These are phyloP conservation scores for Trichophaea hybrida DNA, from an alignment of 2,329 filamentous ascomycete species.

Conservation along the genomic window DNA sequence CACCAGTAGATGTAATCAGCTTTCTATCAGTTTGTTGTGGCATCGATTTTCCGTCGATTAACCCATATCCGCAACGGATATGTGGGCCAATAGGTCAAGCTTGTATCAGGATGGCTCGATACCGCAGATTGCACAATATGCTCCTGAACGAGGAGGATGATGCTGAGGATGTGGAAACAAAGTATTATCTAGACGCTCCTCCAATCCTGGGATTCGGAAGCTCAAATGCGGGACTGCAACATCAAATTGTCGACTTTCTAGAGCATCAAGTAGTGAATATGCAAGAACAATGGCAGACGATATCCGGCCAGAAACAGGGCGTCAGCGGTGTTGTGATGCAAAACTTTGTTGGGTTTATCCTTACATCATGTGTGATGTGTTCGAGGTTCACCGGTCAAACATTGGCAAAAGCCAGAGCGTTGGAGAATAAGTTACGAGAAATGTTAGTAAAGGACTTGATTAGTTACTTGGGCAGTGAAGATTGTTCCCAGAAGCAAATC, in stretches of 20 bases:
- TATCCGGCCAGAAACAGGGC: constrained; percentile 27
- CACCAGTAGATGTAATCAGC: constrained; percentile 50
- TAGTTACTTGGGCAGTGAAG: constrained; percentile 30
- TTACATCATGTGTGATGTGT: constrained; percentile 29
- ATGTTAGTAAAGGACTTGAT: constrained; percentile 29
- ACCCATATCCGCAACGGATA: constrained; percentile 12
- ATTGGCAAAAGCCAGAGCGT: constrained; percentile 23
- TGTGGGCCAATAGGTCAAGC: constrained; percentile 35
- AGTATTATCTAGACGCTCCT: no score
- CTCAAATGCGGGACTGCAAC: constrained; percentile 3
- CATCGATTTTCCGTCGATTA: constrained; percentile 6
- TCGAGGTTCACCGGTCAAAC: constrained; percentile 19
- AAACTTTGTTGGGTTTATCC: constrained; percentile 31
- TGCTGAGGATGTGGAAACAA: neutral
- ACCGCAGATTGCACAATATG: constrained; percentile 32
- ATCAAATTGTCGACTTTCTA: constrained; percentile 20
- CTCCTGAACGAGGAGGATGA: constrained; percentile 31
- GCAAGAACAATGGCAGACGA: constrained; percentile 29
- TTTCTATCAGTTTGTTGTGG: constrained; percentile 21
- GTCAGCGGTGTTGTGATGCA: constrained; percentile 34
- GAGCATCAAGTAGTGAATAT: constrained; percentile 23
- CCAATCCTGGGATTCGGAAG: neutral
- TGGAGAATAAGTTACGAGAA: constrained; percentile 25
- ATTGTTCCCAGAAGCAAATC: constrained; percentile 34
- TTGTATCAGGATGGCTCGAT: constrained; percentile 29